Evolutionary conservation across 148 eudicot genomes (phyloP), one percentile per base, ranked within the genome.

Genomic region (Bassia scoparia): DNA sequence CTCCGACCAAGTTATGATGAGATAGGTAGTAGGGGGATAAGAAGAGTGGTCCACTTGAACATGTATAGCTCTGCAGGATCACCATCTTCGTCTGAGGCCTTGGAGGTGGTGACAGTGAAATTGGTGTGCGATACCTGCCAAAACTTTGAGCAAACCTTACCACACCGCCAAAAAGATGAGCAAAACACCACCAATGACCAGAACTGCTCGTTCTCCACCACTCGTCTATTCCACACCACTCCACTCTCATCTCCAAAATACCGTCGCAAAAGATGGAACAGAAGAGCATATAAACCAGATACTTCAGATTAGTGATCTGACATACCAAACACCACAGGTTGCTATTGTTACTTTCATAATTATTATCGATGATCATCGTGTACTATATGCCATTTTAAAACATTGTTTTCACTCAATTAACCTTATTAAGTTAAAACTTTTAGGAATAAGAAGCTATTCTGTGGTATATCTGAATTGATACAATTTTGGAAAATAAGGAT

Each of bases 141-240:
- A 85, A 21, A 89, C 94, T 78, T 89, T 89, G 61, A 89, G 94
- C 63, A 89, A 29, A 21, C 94, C 94, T 80, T 89, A 91, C 85
- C 86, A 84, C 43, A 89, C 91, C 0, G 94, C 92, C n/a, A 33
- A 90, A 86, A 5, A 90, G 86, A 68, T 90, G 96, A 49, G 95
- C 78, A 2, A 89, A 30, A 88, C 87, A 14, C 96, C 96, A 58
- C 96, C 96, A 29, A 89, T 89, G 68, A 89, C 96, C 96, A 89
- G 78, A 89, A 89, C 73, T 89, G 96, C 80, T 89, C 96, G 29
- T 89, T 74, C 96, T 90, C 96, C 88, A 84, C 90, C 91, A 89
- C 69, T 89, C 94, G 34, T 89, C 94, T 18, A 89, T 89, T 17
- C 89, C 2, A 89, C 94, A 12, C 94, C 94, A 54, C 94, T 89